A percentile compares a stretch with the other conserved stretches of the same genome.
Conservation (phyloP, 140 eudicot genomes). For the Artemisia princeps region DNA sequence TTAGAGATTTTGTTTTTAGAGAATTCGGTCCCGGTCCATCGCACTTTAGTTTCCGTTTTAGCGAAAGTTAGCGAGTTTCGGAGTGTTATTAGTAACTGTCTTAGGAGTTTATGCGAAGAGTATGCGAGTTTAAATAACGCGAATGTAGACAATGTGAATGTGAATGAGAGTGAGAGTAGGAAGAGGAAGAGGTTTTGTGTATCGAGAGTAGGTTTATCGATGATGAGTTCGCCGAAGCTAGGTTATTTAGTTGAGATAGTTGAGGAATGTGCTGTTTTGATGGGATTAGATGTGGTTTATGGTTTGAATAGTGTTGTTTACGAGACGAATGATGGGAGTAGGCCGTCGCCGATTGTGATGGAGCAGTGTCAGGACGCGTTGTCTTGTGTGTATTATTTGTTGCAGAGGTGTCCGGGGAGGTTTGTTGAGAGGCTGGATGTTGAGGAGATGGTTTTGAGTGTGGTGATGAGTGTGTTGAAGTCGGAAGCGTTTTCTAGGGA, state of each 20-base stretch:
- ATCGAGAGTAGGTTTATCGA: slow-evolving; percentile 72
- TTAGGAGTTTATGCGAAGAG: slow-evolving; percentile 59
- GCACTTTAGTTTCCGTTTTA: slow-evolving; percentile 55
- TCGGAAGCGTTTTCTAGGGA: slow-evolving; percentile 82
- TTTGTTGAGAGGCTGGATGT: slow-evolving; percentile 30
- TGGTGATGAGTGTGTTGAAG: slow-evolving; percentile 50
- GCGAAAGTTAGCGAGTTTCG: slow-evolving; percentile 49
- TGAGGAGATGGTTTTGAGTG: slow-evolving; percentile 46
- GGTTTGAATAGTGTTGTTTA: slow-evolving; percentile 55
- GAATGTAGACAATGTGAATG: slow-evolving; percentile 3
- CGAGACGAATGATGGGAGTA: slow-evolving; percentile 44
- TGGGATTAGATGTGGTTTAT: slow-evolving; percentile 60
- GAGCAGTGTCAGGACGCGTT: slow-evolving; percentile 95
- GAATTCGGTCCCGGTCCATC: slow-evolving; percentile 69
- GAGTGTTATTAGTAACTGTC: slow-evolving; percentile 39
- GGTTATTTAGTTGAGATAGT: slow-evolving; percentile 79
- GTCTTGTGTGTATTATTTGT: slow-evolving; percentile 84
- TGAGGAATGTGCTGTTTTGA: slow-evolving; percentile 71
- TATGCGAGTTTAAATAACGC: slow-evolving; percentile 32
- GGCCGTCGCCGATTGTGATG: slow-evolving; percentile 90
- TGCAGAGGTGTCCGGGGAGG: slow-evolving; percentile 70
- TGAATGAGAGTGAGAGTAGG: slow-evolving; percentile 30
- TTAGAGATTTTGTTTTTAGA: slow-evolving; percentile 72
- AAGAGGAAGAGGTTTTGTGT: slow-evolving; percentile 76
- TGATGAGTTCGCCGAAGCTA: slow-evolving; percentile 89